Evolutionary conservation across 2,329 filamentous ascomycete genomes (phyloP), one percentile per base, ranked within the genome.

Genomic region (Paraconiothyrium brasiliense): DNA sequence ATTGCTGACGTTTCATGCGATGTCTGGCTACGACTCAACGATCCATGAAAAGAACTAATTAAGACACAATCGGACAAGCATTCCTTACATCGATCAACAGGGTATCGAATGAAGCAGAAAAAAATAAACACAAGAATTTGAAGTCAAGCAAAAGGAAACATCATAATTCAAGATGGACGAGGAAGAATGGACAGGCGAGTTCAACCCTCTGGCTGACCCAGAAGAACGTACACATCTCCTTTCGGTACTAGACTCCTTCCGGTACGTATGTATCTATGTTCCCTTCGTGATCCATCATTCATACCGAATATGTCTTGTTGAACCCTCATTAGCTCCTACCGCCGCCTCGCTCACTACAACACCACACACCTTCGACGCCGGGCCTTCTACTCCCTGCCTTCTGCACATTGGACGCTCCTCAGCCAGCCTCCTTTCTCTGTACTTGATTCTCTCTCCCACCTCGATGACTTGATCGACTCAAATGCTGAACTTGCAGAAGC

Each of bases 321-420:
- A 49, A 8, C 9, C 13, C 13, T 11, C n/a, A 2, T 3, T 47
- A 96, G 93, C 58, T 92, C 94, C 79, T 97, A 97, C 77, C 90
- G 92, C 66, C 91, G 90, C 71, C 87, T 89, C 27, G 91, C 94
- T 5, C 94, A 98, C 77, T 91, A 91, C 81, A 96, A 97, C 78
- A 90, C 92, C 66, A 98, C 94, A 4, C 94, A 98, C 78, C 86
- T 94, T 20, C 90, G 95, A 24, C 89, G 96, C 32, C 93, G 95
- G 78, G 91, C 93, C 14, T 97, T 99, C 80, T 99, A 98, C 78
- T 92, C 93, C 9, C 85, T 99, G 6, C 93, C 94, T 1, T 88
- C 90, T 61, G 83, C 86, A 1, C 94, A 99, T 76, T 95, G 93
- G 89, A 87, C 91, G 72, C 85, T 97, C 74, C 86, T 99, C 0